Evolutionary conservation across 352 stramenopile species (phyloP), one percentile per base, ranked within the genome.

Genomic region (Pythium pyrilobum): DNA sequence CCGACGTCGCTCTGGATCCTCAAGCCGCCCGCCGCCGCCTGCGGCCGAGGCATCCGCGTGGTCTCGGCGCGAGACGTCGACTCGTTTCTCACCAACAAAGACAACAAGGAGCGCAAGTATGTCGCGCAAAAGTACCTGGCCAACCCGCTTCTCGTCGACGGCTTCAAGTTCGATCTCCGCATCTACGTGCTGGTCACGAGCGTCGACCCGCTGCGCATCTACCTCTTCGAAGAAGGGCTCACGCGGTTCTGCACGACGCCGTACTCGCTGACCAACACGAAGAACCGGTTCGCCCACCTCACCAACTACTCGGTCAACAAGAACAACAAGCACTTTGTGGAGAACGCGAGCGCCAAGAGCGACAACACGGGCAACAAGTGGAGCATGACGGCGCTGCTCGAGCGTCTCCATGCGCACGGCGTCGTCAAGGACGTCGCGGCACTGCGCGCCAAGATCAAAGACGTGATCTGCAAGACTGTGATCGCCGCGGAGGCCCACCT

Each of bases 91-190:
- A 51, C 46, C 1, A 66, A 60, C 15, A 39, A 54, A 1, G 56
- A 60, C 11, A 44, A 57, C 27, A 64, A 65, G 20, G 40, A 65
- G 15, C 59, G 59, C 20, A 71, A 79, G 24, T 70, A 65, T 24
- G 72, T 97, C 29, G 70, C 96, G 2, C 87, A 97, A 63, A 71
- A 71, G 33, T 94, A 96, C 53, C 27, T 97, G 0, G 56, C 68
- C 0, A 71, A 78, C 27, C 87, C 87, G 11, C 77, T 92, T 20
- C 61, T 94, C 2, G 70, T 96, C 25, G 77, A 87, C 27, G 75
- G 82, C n/a, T 87, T 78, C 67, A 97, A 97, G 59, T 96, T 97
- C 46, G 89, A 96, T 52, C 59, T 97, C 21, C 72, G 89, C 10
- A 52, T 97, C 39, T 97, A 97, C 61, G 84, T 96, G 2, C 42